phyloP scores from a whole-genome alignment of 1,139 yeast genomes.

The Geotrichum siamense region DNA sequence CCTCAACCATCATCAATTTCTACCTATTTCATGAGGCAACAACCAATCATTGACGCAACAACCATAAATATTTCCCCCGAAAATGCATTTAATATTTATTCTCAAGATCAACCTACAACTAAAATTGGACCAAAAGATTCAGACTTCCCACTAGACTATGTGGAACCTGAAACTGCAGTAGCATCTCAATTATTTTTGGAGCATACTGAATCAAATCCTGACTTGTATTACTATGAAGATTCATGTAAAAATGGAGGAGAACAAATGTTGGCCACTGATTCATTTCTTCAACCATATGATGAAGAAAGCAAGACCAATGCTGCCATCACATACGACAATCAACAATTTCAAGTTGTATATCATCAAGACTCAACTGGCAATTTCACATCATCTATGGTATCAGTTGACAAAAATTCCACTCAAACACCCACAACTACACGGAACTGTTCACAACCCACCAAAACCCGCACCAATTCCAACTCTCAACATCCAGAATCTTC shows the following conservation, averaged over 20 bases:
- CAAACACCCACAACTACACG: not conserved
- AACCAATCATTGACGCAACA: not conserved
- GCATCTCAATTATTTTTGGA: conserved; percentile 6
- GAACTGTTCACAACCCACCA: not conserved
- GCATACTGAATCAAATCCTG: conserved; percentile 5
- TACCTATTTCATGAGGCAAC: not conserved
- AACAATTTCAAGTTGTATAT: conserved; percentile 16
- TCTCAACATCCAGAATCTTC: not conserved
- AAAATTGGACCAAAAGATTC: conserved; percentile 12
- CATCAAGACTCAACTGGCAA: conserved; percentile 16
- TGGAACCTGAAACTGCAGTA: conserved; percentile 9
- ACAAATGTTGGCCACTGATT: conserved; percentile 1
- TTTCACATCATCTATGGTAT: conserved; percentile 13
- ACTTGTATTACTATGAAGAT: not conserved
- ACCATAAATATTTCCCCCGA: too few species aligned
- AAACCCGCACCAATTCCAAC: not conserved
- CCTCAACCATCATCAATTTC: not conserved
- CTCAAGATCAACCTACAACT: conserved; percentile 10
- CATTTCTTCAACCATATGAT: not conserved
- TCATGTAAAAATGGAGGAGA: not conserved
- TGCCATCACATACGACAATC: conserved; percentile 13
- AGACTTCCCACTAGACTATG: conserved; percentile 31
- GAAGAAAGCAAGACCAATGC: conserved; percentile 1
- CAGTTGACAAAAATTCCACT: conserved; percentile 3
- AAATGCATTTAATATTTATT: conserved; percentile 2